Base-by-base conservation (phyloP, 192 early-diverging fungal genomes). In the Coemansia sp. region DNA sequence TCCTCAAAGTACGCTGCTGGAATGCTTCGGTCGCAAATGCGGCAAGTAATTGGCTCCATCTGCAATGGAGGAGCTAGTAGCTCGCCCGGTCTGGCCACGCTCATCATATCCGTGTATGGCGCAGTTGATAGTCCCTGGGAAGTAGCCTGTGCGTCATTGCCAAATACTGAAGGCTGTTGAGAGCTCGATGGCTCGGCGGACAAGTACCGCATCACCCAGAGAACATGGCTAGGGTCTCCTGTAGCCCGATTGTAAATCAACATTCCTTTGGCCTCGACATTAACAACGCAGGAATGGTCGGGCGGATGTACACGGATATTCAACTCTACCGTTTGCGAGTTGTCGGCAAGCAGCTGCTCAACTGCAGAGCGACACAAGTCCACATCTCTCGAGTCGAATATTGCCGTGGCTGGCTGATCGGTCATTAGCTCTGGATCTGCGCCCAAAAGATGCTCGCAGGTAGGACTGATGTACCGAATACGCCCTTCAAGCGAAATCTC, bases 251-350 rank as follows among this genome's bases (percentile, higher is more conserved):
- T 48, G 50, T 75, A 75, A 6, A 75, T 68, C 39, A 75, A 38
- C 72, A 75, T 75, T 0, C 65, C 72, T 36, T 75, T 75, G 21
- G 72, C 72, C 21, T 75, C 72, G 3, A 75, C 62, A 16, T 32
- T 43, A 1, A 50, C 43, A 2, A 23, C 40, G 11, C 11, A 34
- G 3, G 44, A 56, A 36, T 17, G 34, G 12, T 44, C 42, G 6
- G 71, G 72, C 14, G 61, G 43, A 32, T 58, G 58, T 1, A 75
- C 44, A 2, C 43, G 45, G 4, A 69, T 15, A 28, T 52, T 61
- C 23, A 69, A 60, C 43, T 75, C 72, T 2, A 75, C 72, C 8
- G 72, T 75, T 7, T 60, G 65, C 17, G 72, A 61, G 28, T 45
- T 50, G 51, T 75, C 72, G 0, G 61, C 58, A 6, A 75, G 51